Evolutionary conservation across 495 filamentous ascomycete genomes (phyloP), one percentile per base, ranked within the genome.

Genomic region (Ramalina intermedia): DNA sequence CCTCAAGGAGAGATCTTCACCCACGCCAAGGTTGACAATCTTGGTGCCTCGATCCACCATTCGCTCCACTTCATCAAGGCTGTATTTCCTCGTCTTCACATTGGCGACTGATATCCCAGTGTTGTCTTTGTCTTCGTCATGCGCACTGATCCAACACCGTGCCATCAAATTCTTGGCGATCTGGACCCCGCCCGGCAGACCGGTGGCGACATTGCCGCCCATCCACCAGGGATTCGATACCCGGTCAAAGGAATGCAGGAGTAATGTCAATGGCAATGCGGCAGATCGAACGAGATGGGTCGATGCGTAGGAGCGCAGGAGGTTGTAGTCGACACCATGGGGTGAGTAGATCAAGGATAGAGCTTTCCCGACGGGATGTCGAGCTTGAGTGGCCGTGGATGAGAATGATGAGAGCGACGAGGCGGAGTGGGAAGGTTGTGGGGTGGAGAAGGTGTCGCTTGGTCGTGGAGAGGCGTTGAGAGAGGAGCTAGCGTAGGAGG

Each of bases 41-140:
- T 52, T 52, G 29, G 41, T 50, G 12, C 48, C 37, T 16, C 33
- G 35, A 8, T 48, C 56, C 41, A 57, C 54, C 57, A 59, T 62
- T 51, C 70, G 69, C 59, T 81, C 84, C 20, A 95, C 85, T 48
- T 78, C 70, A 46, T 84, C 79, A 0, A 87, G 86, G 54, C 69
- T 73, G 64, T 95, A 96, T 67, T 91, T 68, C 41, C 61, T 58
- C 11, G 66, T 75, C 48, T 64, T 66, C 1, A 78, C 59, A 54
- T 71, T 64, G 29, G 58, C 60, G 18, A 71, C 74, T 1, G 65
- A 69, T 8, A 79, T 20, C 1, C 81, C 81, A 2, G 59, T 65
- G 37, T 72, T 70, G 17, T 73, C 64, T 54, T 83, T 85, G 16
- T 74, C 74, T 13, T 74, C 79, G 54, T 84, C 80, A 49, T 85